A percentile compares a stretch with the other conserved stretches of the same genome.
Conservation (phyloP, 2,329 filamentous ascomycete genomes). For the Botrytis fragariae region DNA sequence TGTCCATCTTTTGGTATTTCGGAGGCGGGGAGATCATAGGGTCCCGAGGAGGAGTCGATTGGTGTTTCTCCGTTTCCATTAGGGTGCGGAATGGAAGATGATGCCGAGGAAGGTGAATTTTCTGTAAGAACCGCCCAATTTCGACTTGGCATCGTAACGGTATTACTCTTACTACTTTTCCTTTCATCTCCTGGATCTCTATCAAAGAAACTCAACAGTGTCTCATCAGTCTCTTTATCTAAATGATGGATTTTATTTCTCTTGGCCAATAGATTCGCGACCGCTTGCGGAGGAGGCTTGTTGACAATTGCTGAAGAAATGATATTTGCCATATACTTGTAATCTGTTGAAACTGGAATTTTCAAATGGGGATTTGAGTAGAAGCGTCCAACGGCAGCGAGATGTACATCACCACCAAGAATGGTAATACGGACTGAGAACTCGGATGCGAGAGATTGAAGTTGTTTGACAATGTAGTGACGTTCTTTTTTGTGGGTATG, state of each 20-base stretch:
- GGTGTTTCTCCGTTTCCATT: constrained; percentile 9
- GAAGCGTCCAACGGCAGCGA: constrained; percentile 89
- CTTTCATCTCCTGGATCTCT: constrained; percentile 75
- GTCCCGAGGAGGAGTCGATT: constrained; percentile 10
- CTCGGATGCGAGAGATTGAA: constrained; percentile 80
- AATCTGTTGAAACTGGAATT: constrained; percentile 76
- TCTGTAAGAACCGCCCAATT: constrained; percentile 92
- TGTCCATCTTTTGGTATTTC: constrained; percentile 61
- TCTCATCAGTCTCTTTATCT: constrained; percentile 77
- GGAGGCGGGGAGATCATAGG: constrained; percentile 32
- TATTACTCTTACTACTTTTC: constrained; percentile 74
- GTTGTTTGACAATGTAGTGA: constrained; percentile 69
- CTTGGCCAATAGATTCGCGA: constrained; percentile 87
- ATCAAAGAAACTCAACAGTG: constrained; percentile 87
- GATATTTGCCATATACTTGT: constrained; percentile 93
- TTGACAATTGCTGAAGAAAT: constrained; percentile 95
- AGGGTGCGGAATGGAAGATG: constrained; percentile 29
- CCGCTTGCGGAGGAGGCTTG: constrained; percentile 80
- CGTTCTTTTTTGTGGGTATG: constrained; percentile 89
- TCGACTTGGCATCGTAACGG: constrained; percentile 85
- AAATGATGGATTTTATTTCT: constrained; percentile 80
- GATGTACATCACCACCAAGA: constrained; percentile 88
- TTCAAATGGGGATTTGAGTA: constrained; percentile 83
- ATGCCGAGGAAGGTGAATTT: constrained; percentile 59
- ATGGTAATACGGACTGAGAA: constrained; percentile 91